phyloP scores from a whole-genome alignment of 192 early-diverging fungal species.

The Rhizophagus sp. region DNA sequence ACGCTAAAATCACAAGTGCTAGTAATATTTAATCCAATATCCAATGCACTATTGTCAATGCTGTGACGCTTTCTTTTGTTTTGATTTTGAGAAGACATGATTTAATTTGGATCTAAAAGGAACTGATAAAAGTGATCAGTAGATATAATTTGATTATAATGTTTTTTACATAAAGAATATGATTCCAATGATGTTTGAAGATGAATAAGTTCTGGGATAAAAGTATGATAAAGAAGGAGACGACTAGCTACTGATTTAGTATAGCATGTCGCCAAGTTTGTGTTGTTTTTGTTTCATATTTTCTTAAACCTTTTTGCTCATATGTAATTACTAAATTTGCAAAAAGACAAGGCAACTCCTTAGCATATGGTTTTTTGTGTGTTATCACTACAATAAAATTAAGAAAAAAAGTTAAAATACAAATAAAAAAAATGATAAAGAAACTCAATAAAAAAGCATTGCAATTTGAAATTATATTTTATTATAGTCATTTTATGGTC shows the following conservation, averaged over 20 bases:
- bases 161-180: constrained; percentile 7
- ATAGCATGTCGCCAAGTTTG: constrained; percentile 23
- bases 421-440: too few relatives aligned
- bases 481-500: too few relatives aligned
- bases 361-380: neutral
- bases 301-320: neutral
- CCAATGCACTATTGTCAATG: neutral
- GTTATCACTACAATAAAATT: too few relatives aligned
- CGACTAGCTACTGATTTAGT: neutral
- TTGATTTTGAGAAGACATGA: neutral
- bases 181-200: neutral
- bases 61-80: neutral
- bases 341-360: neutral
- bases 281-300: constrained; percentile 1
- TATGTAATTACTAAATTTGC: neutral
- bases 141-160: constrained; percentile 16
- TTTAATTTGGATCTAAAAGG: neutral
- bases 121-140: constrained; percentile 1
- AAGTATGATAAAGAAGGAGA: neutral
- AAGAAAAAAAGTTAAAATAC: too few relatives aligned
- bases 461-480: too few relatives aligned
- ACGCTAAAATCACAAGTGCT: too few relatives aligned
- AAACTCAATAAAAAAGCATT: too few relatives aligned
- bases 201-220: neutral
- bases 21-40: neutral